Evolutionary conservation across 495 filamentous ascomycete species (phyloP).

Genomic region (Amorphotheca resinae): DNA sequence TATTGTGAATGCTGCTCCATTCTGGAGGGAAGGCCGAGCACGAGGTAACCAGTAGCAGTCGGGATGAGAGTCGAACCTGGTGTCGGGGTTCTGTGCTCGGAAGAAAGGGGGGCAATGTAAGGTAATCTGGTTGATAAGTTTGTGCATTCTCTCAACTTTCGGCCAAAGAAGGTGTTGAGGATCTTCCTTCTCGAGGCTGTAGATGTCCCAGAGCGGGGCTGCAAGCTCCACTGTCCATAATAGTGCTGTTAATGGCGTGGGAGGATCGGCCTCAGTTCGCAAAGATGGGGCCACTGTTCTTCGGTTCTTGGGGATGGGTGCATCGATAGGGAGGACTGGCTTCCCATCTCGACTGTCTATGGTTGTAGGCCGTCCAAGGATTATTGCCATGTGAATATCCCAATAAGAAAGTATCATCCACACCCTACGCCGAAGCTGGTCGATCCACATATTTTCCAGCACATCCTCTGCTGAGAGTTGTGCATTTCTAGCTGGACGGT

Average conservation of each 20-base stretch:
- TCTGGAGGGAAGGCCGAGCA: constrained; percentile 33
- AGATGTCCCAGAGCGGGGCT: constrained; percentile 19
- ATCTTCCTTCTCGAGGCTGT: constrained; percentile 36
- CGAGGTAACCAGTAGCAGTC: constrained; percentile 41
- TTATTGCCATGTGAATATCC: constrained; percentile 47
- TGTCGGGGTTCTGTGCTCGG: constrained; percentile 41
- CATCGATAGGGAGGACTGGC: constrained; percentile 27
- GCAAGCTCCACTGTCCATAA: constrained; percentile 17
- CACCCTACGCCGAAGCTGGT: constrained; percentile 37
- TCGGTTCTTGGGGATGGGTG: constrained; percentile 25
- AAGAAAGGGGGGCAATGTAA: constrained; percentile 34
- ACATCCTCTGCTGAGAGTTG: constrained; percentile 29
- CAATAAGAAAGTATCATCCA: constrained; percentile 47
- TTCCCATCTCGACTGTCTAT: constrained; percentile 32
- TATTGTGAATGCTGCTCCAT: constrained; percentile 37
- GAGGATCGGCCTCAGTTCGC: constrained; percentile 24
- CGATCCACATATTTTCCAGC: constrained; percentile 39
- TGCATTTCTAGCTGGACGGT: constrained; percentile 18
- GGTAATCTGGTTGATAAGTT: constrained; percentile 33
- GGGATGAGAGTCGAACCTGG: constrained; percentile 34
- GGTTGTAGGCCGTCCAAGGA: constrained; percentile 45
- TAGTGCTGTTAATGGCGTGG: constrained; percentile 24
- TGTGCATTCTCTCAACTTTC: constrained; percentile 40
- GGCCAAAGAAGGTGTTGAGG: constrained; percentile 37
- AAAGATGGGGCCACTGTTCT: constrained; percentile 22